Evolutionary conservation across 345 rosid genomes (phyloP).

Genomic region (Eutrema yunnanense): DNA sequence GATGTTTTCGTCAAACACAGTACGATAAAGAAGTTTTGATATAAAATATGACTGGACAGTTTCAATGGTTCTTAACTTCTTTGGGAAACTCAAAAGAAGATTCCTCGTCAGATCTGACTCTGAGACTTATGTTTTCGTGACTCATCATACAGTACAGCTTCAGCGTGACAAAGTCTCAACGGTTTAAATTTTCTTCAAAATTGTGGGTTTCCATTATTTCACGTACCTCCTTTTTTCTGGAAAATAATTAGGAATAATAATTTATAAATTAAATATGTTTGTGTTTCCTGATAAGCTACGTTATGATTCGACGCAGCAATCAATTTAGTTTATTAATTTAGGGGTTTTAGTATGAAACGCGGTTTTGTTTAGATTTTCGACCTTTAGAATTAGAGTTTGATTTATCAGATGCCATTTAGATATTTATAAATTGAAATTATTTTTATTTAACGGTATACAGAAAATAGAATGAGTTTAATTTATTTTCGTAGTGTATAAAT

Average conservation of each 20-base stretch:
- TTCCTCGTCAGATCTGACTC: background rate
- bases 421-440: too few relatives aligned
- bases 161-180: background rate
- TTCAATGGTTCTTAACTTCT: background rate
- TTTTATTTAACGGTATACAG: too few relatives aligned
- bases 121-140: conserved; percentile 7
- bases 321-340: too few relatives aligned
- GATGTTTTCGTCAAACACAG: background rate
- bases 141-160: background rate
- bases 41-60: background rate
- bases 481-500: too few relatives aligned
- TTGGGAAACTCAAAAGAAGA: conserved; percentile 2
- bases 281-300: too few relatives aligned
- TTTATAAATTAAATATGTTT: too few relatives aligned
- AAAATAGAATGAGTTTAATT: too few relatives aligned
- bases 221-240: background rate
- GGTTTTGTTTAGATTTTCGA: too few relatives aligned
- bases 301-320: too few relatives aligned
- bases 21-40: background rate
- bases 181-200: background rate
- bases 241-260: background rate
- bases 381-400: too few relatives aligned
- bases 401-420: too few relatives aligned
- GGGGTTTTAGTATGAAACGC: too few relatives aligned
- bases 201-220: background rate